Base-by-base conservation (phyloP, 2,329 filamentous ascomycete species). In the Lecanicillium sp. region DNA sequence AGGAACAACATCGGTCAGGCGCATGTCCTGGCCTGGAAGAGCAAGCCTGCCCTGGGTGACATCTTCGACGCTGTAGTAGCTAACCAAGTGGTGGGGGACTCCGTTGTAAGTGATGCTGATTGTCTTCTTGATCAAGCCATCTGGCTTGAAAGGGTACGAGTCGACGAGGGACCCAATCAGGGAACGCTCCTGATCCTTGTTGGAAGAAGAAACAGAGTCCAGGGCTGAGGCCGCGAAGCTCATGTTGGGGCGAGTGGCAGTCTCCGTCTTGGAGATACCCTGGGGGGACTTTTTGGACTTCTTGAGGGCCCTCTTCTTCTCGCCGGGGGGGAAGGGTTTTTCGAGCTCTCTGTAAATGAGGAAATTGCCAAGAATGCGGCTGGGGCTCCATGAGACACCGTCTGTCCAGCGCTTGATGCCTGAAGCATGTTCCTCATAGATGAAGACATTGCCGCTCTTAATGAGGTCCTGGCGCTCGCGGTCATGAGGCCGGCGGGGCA, bases 321-420 rank as follows among this genome's bases (percentile, higher is more conserved):
- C 83, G 6, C 85, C 85, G 0, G 85, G 83, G 3, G 82, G 79
- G 48, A 89, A 89, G 0, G 82, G 79, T 51, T 82, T 78, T 45
- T 84, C 76, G 31, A 94, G 71, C 57, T 94, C 85, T 20, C 87
- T 79, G 53, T 94, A 94, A 48, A 94, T 76, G 31, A 94, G 71
- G 50, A 87, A 94, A 55, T 92, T 92, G 42, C 82, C 83, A 34
- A 90, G 68, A 34, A 94, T 90, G 13, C 84, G 80, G 58, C 82
- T 94, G 0, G 89, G 89, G 49, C 85, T 94, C 89, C 89, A 95
- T 6, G 83, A 81, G 9, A 90, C 78, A 12, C 89, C 88, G 50
- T 95, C 89, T 0, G 88, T 95, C 89, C 89, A 95, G 40, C 89
- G 74, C 64, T 94, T 94, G 63, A 95, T 94, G 5, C 87, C 87